Base-by-base conservation (phyloP, 805 yeast genomes). In the Suhomyces sp. region DNA sequence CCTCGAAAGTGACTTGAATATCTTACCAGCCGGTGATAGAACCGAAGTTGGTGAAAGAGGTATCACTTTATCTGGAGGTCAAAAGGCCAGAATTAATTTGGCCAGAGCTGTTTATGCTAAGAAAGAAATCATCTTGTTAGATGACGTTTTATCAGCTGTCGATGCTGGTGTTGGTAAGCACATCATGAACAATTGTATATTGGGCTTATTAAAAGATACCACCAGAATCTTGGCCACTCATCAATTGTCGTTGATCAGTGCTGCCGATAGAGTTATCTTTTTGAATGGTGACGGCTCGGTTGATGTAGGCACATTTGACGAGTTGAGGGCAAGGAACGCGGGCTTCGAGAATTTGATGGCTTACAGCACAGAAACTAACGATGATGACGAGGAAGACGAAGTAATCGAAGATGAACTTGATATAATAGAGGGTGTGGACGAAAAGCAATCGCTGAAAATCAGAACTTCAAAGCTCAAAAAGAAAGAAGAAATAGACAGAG, bases 21-120 rank as follows among this genome's bases (percentile, higher is more conserved):
- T 82, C 45, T 69, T 90, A 33, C 87, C 88, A 8, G 90, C 85
- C 38, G 93, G 93, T 29, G 96, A 90, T 60, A 61, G 68, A 50
- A 88, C 96, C 0, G 88, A 87, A 66, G 87, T 89, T 60, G 96
- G 96, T 56, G 96, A 89, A 66, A 79, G 89, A 65, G 96, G 96
- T 61, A 84, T 89, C 47, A 88, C 94, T 0, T 70, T 89, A 42
- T 86, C 93, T n/a, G 96, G 96, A 52, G 96, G 96, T 49, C 96
- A 89, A 66, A 89, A 89, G 72, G 93, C 96, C 0, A 80, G 96
- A 66, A 80, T 89, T 50, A 82, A 83, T 62, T 71, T 89, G 54
- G 96, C 96, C 3, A 78, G 96, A 64, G 87, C 93, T 2, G 90
- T 87, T 2, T 89, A 89, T 62, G 82, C 85, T 12, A 76, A 83